Base-by-base conservation (phyloP, 202 grass and related monocot genomes). In the Bolboschoenoplectus hybrid region DNA sequence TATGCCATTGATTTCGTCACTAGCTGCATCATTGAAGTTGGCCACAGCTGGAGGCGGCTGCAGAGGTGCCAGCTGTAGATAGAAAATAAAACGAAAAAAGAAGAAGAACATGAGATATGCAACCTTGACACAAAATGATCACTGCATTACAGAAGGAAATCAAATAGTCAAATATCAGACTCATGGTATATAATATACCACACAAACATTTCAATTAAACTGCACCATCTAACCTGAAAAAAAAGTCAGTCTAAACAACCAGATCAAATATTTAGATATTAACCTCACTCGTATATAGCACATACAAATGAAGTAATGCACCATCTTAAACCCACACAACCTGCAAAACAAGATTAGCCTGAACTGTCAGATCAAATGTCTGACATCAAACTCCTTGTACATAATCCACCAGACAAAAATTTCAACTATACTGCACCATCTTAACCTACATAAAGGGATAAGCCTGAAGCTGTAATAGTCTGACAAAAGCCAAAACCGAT, bases 31-130 rank as follows among this genome's bases (percentile, higher is more conserved):
- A 84, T 87, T 87, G 51, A 78, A 56, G 46, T 88, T 89, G 32
- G 57, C 56, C 65, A 88, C 81, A 80, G 86, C 64, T 47, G 90
- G 85, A 60, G 82, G 55, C 66, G 86, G 77, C 1, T 87, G 87
- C 81, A 58, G 82, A 89, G 58, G 87, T 67, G 80, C 85, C 85
- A 81, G 63, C 45, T 82, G 60, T 53, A 47, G 61, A 72, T 50
- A 61, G 0, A 12, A 13, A 16, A 66, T 1, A 55, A 50, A 38
- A n/a, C 67, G 51, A 66, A 9, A 74, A 51, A 35, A 17, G 43
- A 52, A 36, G 6, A 63, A 49, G 3, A 65, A 20, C 13, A 57
- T 11, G 68, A 80, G 53, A 80, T 41, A 79, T 58, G 16, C 6
- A 58, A 67, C 52, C 65, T 74, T 19, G 19, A 74, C 68, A 17